Conservation (phyloP, 805 yeast genomes). For the Yamadazyma nakazawae region DNA sequence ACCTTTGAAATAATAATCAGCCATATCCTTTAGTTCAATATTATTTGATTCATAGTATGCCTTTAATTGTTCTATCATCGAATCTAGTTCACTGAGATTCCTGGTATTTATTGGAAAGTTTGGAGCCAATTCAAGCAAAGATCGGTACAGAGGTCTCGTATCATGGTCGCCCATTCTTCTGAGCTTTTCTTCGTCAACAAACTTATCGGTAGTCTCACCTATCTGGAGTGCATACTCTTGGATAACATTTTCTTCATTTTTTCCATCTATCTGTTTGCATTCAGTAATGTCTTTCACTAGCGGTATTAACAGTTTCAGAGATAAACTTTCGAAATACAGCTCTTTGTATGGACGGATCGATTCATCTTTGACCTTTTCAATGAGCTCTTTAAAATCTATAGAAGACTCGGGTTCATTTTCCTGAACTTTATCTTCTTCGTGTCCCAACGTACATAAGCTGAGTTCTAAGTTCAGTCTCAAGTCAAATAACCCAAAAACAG, state of each 20-base stretch:
- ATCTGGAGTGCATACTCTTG: constrained; percentile 29
- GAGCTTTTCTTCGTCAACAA: neutral
- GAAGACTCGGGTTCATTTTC: neutral
- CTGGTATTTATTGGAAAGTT: constrained; percentile 21
- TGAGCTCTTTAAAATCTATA: constrained; percentile 3
- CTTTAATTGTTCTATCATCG: constrained; percentile 35
- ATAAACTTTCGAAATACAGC: constrained; percentile 3
- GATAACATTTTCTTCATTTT: constrained; percentile 11
- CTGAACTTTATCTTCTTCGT: neutral
- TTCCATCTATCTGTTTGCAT: neutral
- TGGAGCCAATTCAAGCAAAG: constrained; percentile 20
- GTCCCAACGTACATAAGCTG: constrained; percentile 6
- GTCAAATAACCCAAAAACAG: constrained; percentile 9
- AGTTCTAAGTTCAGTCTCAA: constrained; percentile 9
- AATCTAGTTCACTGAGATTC: constrained; percentile 33
- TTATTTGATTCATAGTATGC: constrained; percentile 24
- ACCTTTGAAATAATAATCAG: neutral
- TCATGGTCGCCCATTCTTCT: neutral
- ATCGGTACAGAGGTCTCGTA: constrained; percentile 4
- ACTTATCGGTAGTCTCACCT: constrained; percentile 19
- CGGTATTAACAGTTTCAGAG: constrained; percentile 4
- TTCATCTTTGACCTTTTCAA: neutral
- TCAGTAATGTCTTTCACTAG: constrained; percentile 6
- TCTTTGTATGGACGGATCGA: constrained; percentile 2
- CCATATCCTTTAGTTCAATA: constrained; percentile 3